Evolutionary conservation across 257 asterid species (phyloP).

Genomic region (Solanum medicagineum): DNA sequence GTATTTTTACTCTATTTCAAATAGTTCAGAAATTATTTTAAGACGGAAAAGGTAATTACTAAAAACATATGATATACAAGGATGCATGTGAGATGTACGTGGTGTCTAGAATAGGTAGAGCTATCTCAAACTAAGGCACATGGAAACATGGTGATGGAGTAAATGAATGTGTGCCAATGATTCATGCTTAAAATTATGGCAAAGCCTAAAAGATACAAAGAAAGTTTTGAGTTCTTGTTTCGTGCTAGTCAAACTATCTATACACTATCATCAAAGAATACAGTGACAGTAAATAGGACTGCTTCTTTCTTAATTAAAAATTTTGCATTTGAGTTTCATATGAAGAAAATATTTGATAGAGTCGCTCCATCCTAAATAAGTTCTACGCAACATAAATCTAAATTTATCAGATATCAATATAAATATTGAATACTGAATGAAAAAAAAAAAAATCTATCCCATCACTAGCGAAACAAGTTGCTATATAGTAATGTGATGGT

Average conservation of each 20-base stretch:
- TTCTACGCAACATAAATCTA: background rate
- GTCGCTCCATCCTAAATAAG: fast-evolving
- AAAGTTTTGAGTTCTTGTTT: background rate
- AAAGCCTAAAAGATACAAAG: background rate
- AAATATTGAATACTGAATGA: background rate
- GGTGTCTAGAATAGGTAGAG: background rate
- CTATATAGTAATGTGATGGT: background rate
- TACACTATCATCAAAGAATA: background rate
- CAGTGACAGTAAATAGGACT: background rate
- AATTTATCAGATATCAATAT: background rate
- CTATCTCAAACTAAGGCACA: background rate
- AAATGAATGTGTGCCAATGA: background rate
- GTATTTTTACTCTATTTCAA: too few relatives aligned
- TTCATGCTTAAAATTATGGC: background rate
- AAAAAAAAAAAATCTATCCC: background rate
- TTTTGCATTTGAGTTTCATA: background rate
- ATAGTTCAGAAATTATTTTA: background rate
- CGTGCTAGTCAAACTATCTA: background rate
- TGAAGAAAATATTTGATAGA: background rate
- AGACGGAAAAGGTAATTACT: background rate
- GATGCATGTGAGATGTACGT: background rate
- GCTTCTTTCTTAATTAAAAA: fast-evolving
- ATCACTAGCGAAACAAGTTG: background rate
- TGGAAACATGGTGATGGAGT: constrained; percentile 1
- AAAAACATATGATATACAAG: background rate